A percentile compares a stretch with the other conserved stretches of the same genome.
phyloP scores from a whole-genome alignment of 164 flowering plant genomes.

The Magnolia kwangsiensis region DNA sequence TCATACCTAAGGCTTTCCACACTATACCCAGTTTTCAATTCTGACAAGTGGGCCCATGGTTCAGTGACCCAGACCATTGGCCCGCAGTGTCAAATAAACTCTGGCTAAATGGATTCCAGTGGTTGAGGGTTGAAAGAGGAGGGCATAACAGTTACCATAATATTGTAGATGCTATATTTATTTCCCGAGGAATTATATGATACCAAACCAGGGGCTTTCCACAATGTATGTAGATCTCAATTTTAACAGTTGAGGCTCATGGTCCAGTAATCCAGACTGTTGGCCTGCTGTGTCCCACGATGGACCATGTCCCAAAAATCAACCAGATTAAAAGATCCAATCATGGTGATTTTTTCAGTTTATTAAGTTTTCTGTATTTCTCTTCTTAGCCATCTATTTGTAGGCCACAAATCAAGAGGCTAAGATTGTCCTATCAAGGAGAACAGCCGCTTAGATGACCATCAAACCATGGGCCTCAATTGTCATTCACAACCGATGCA shows the following conservation, averaged over 20 bases:
- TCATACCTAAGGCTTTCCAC: no score
- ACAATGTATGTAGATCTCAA: not conserved
- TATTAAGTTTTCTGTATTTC: not conserved
- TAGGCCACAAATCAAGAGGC: not conserved
- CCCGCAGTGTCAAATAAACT: not conserved
- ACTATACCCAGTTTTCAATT: no score
- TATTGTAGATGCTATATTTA: no score
- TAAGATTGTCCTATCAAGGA: not conserved
- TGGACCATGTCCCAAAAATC: not conserved
- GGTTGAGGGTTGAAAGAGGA: not conserved
- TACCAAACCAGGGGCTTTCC: not conserved
- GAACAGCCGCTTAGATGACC: not conserved
- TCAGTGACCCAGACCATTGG: not conserved
- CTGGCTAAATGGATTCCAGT: not conserved
- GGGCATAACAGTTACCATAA: not conserved
- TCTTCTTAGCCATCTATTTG: not conserved
- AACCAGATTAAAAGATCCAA: not conserved
- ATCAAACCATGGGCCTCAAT: not conserved
- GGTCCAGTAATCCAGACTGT: no score
- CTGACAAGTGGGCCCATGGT: not conserved
- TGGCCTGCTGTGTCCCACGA: not conserved
- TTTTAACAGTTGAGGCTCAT: no score
- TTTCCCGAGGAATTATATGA: not conserved
- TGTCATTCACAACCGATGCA: not conserved
- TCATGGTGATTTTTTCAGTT: no score